These are phyloP conservation scores for Roridomyces roridus DNA, from an alignment of 768 basidiomycete species.

Conservation along the genomic window DNA sequence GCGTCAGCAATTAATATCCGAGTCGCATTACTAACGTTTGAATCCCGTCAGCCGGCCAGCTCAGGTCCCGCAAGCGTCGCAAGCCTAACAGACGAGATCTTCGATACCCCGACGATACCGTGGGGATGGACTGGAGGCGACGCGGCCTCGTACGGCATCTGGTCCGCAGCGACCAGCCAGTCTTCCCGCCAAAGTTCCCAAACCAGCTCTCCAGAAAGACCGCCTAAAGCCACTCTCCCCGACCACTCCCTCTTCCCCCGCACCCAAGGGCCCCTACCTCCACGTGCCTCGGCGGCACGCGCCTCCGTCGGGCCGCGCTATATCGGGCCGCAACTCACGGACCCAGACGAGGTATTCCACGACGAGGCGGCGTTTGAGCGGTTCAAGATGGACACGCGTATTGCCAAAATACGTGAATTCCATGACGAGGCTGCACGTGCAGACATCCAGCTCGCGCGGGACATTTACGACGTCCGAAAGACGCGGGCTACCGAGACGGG, in stretches of 20 bases:
- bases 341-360: conserved; percentile 16
- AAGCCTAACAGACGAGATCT: conserved; percentile 19
- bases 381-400: conserved; percentile 52
- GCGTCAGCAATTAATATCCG: not conserved
- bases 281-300: not conserved
- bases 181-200: conserved; percentile 34
- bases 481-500: conserved; percentile 38
- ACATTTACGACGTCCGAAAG: conserved; percentile 42
- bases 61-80: conserved; percentile 18
- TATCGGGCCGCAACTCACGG: conserved; percentile 30
- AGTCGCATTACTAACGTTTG: not conserved
- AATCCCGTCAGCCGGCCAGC: not conserved
- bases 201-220: conserved; percentile 30
- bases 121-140: conserved; percentile 16
- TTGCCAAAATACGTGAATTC: conserved; percentile 57
- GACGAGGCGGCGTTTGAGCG: conserved; percentile 22
- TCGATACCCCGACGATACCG: conserved; percentile 17
- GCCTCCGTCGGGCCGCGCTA: conserved; percentile 21
- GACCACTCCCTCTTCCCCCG: conserved; percentile 12
- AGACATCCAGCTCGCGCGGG: conserved; percentile 45
- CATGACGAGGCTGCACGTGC: conserved; percentile 50
- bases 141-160: conserved; percentile 21
- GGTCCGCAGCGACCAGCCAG: conserved; percentile 28
- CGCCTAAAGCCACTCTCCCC: conserved; percentile 28
- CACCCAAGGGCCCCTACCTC: not conserved